Conservation (phyloP, 2,329 filamentous ascomycete species). For the Ophiognomonia clavigignenti-juglandacearum region DNA sequence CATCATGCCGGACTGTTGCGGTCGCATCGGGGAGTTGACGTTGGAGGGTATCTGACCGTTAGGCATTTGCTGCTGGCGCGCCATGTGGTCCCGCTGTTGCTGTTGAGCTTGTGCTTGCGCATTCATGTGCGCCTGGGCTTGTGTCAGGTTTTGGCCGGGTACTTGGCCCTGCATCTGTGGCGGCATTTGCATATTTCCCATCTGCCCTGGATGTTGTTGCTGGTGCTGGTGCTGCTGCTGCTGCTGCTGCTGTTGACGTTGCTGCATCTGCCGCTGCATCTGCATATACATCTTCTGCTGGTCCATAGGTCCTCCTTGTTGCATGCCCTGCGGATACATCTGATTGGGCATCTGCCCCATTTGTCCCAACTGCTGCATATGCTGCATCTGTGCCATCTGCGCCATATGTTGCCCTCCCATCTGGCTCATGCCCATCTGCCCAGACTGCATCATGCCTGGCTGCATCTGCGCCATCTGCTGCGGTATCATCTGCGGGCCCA, state of each 20-base stretch:
- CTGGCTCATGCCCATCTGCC: constrained; percentile 23
- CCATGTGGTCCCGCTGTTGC: constrained; percentile 43
- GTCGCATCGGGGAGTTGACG: constrained; percentile 42
- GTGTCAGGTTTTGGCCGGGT: constrained; percentile 29
- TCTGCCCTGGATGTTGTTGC: constrained; percentile 38
- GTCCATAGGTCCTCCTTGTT: constrained; percentile 51
- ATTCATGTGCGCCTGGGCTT: constrained; percentile 17
- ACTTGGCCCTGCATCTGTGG: constrained; percentile 30
- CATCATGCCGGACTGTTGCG: constrained; percentile 42
- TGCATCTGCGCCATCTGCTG: constrained; percentile 41
- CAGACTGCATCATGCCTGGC: constrained; percentile 32
- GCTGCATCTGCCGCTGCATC: constrained; percentile 64
- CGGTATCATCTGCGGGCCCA: constrained; percentile 48
- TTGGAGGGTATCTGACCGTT: constrained; percentile 34
- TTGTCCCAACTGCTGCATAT: constrained; percentile 43
- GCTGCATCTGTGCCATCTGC: constrained; percentile 30
- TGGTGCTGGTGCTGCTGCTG: constrained; percentile 39
- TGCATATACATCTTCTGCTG: constrained; percentile 78
- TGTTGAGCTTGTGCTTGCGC: constrained; percentile 2
- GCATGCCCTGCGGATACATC: constrained; percentile 30
- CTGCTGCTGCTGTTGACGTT: constrained; percentile 52
- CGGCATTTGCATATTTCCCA: constrained; percentile 23
- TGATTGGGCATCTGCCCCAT: constrained; percentile 28
- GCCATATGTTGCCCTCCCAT: constrained; percentile 26
- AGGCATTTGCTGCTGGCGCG: constrained; percentile 43